Evolutionary conservation across 2,329 filamentous ascomycete genomes (phyloP).

Genomic region (Coniochaeta sp.): DNA sequence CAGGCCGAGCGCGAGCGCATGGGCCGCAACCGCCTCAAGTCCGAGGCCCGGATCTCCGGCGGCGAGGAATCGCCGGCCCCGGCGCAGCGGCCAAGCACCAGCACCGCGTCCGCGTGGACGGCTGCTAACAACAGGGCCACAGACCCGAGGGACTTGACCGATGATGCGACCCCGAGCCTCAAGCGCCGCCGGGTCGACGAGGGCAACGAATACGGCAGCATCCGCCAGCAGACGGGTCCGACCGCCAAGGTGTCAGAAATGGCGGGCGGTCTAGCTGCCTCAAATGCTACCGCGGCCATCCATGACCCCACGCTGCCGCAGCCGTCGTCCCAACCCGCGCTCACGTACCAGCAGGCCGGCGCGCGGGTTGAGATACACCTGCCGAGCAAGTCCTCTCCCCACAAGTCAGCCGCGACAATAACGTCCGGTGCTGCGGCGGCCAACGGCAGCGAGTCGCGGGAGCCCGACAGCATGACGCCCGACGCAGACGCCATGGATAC

Average conservation of each 20-base stretch:
- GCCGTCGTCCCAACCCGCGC: conserved; percentile 13
- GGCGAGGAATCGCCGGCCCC: not conserved
- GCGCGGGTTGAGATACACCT: conserved; percentile 2
- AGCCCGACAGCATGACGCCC: not conserved
- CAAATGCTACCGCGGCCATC: conserved; percentile 26
- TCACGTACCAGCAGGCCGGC: conserved; percentile 7
- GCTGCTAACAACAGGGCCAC: conserved; percentile 13
- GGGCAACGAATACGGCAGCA: conserved; percentile 9
- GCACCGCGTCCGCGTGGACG: conserved; percentile 8
- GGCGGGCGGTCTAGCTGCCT: conserved; percentile 24
- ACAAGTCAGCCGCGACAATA: not conserved
- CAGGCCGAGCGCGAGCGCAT: conserved; percentile 33
- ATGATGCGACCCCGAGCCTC: conserved; percentile 12
- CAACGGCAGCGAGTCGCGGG: not conserved
- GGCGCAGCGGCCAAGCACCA: not conserved
- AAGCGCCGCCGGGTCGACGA: conserved; percentile 18
- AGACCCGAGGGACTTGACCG: conserved; percentile 2
- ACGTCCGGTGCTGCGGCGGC: not conserved
- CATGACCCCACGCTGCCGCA: conserved; percentile 25
- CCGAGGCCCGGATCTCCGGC: conserved; percentile 2
- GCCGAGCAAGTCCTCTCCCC: not conserved
- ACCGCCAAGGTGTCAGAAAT: conserved; percentile 21
- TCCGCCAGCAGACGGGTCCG: conserved; percentile 8
- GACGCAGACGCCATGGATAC: not conserved
- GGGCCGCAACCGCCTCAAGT: conserved; percentile 16